Evolutionary conservation across 495 filamentous ascomycete genomes (phyloP).

Genomic region (Aspergillus indologenus): DNA sequence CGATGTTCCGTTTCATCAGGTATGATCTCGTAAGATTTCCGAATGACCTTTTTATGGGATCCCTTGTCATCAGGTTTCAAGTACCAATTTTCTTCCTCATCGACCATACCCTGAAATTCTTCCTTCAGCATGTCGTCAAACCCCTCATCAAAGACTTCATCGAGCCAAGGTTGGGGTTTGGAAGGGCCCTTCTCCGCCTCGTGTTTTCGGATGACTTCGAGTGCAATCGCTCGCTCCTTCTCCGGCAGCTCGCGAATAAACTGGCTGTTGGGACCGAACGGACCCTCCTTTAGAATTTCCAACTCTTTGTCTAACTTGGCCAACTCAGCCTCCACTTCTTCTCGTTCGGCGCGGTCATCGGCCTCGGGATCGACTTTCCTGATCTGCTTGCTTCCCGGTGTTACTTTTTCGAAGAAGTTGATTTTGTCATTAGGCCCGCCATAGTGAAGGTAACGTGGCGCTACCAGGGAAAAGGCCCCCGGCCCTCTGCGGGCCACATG

Average conservation of each 20-base stretch:
- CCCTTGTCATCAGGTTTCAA: constrained; percentile 19
- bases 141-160: constrained; percentile 45
- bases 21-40: constrained; percentile 22
- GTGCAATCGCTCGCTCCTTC: constrained; percentile 37
- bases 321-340: constrained; percentile 43
- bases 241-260: constrained; percentile 43
- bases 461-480: constrained; percentile 35
- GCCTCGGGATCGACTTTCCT: constrained; percentile 49
- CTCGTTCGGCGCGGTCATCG: constrained; percentile 45
- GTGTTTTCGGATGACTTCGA: constrained; percentile 44
- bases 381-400: constrained; percentile 30
- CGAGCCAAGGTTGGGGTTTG: constrained; percentile 27
- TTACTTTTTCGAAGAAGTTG: constrained; percentile 43
- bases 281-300: constrained; percentile 40
- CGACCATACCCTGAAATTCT: constrained; percentile 40
- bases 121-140: constrained; percentile 41
- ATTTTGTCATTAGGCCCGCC: constrained; percentile 45
- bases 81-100: constrained; percentile 41
- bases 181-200: constrained; percentile 30
- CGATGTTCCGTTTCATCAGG: constrained; percentile 24
- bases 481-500: constrained; percentile 36
- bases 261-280: constrained; percentile 40
- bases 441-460: constrained; percentile 34
- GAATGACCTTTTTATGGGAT: constrained; percentile 20
- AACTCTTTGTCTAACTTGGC: constrained; percentile 56